Conservation (phyloP, 192 early-diverging fungal species). For the Obelidium mucronatum region DNA sequence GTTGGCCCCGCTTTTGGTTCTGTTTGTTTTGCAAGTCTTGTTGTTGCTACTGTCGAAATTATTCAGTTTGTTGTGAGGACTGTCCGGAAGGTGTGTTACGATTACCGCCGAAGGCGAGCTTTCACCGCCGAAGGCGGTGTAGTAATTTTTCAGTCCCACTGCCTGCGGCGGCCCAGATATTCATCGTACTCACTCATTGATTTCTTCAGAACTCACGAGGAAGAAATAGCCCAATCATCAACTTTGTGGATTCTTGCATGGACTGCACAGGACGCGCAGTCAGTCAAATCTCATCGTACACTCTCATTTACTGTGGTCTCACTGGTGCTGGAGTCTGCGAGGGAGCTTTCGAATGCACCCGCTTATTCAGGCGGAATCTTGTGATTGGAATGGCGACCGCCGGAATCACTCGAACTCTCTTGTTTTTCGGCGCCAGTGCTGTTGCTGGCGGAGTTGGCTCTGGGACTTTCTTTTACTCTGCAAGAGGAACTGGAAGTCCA, state of each 20-base stretch:
- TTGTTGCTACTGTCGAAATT: slow-evolving; percentile 66
- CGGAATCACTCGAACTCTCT: slow-evolving; percentile 58
- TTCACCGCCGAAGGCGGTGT: not conserved
- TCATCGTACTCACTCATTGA: not conserved
- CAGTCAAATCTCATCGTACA: slow-evolving; percentile 60
- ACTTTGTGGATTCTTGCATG: slow-evolving; percentile 27
- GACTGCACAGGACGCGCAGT: slow-evolving; percentile 29
- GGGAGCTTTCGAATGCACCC: slow-evolving; percentile 65
- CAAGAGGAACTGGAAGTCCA: slow-evolving; percentile 45
- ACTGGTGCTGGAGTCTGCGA: slow-evolving; percentile 69
- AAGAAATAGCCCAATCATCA: slow-evolving; percentile 18
- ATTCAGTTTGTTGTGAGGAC: slow-evolving; percentile 59
- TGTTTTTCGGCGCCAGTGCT: slow-evolving; percentile 65
- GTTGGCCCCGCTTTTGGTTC: slow-evolving; percentile 72
- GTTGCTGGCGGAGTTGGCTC: slow-evolving; percentile 64
- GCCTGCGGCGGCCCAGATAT: no score
- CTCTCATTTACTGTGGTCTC: slow-evolving; percentile 73
- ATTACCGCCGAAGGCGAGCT: not conserved
- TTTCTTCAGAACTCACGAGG: slow-evolving; percentile 29
- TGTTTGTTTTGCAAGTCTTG: slow-evolving; percentile 69
- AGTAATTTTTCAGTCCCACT: not conserved
- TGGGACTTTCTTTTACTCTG: slow-evolving; percentile 59
- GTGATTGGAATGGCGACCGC: slow-evolving; percentile 69
- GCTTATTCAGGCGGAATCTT: slow-evolving; percentile 79
- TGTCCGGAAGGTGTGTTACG: slow-evolving; percentile 47